These are phyloP conservation scores for Saccharomyces hybrid DNA, from an alignment of 1,139 yeast species.

Conservation along the genomic window DNA sequence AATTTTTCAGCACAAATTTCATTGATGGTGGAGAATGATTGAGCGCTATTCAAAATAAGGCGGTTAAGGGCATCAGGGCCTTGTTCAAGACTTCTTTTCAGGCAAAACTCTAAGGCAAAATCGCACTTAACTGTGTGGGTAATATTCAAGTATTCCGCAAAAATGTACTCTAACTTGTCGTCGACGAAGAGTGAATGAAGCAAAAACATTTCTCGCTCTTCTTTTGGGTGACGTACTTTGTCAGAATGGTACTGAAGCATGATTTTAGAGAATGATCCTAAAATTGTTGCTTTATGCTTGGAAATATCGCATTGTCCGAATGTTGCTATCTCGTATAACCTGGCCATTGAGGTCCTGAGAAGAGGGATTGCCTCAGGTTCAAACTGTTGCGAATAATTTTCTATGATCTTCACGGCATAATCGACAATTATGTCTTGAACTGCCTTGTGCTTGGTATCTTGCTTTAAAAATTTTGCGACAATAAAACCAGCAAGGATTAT, in stretches of 20 bases:
- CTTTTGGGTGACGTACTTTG: neutral
- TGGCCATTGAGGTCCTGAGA: neutral
- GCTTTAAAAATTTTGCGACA: neutral
- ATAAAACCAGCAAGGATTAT: neutral
- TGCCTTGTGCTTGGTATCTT: neutral
- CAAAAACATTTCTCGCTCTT: neutral
- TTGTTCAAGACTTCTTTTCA: neutral
- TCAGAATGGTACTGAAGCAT: neutral
- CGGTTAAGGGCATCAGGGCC: slow-evolving; percentile 18
- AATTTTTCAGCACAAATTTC: slow-evolving; percentile 7
- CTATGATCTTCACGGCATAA: neutral
- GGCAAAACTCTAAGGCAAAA: neutral
- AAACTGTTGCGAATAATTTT: neutral
- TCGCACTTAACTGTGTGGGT: neutral
- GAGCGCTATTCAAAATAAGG: neutral
- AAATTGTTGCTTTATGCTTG: neutral
- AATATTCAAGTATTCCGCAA: neutral
- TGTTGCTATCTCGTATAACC: neutral
- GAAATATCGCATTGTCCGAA: neutral
- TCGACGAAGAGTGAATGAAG: neutral
- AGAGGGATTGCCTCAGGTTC: neutral
- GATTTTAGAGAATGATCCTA: neutral
- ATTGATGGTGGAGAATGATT: neutral
- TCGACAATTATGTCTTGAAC: neutral
- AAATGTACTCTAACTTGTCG: neutral